Conservation (phyloP, 2,329 filamentous ascomycete genomes). For the Arthrobotrys pseudoclavata region DNA sequence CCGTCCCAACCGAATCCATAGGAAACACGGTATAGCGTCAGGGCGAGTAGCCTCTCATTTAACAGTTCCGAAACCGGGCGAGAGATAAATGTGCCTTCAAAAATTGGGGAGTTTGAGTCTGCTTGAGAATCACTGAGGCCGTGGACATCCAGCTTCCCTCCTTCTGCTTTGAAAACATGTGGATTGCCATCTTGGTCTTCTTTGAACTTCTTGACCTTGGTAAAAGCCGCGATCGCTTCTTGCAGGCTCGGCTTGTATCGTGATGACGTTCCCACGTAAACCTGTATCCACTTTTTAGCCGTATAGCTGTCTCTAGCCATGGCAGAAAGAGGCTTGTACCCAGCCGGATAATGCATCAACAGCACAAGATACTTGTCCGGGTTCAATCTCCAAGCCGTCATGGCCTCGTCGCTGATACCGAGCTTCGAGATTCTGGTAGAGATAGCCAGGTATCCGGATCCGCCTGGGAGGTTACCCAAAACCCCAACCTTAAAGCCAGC, state of each 20-base stretch:
- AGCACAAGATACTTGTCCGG: constrained; percentile 79
- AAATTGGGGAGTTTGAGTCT: constrained; percentile 63
- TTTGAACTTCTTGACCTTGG: constrained; percentile 63
- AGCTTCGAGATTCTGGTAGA: constrained; percentile 79
- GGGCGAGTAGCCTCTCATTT: constrained; percentile 74
- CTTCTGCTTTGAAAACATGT: constrained; percentile 54
- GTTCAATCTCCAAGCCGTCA: constrained; percentile 81
- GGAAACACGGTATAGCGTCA: constrained; percentile 74
- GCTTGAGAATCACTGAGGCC: constrained; percentile 47
- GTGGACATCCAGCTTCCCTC: constrained; percentile 46
- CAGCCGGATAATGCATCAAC: constrained; percentile 75
- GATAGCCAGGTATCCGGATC: constrained; percentile 73
- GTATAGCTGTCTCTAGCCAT: constrained; percentile 68
- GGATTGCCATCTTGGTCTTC: constrained; percentile 57
- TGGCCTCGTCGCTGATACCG: constrained; percentile 78
- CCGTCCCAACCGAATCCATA: constrained; percentile 75
- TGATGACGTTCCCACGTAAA: constrained; percentile 79
- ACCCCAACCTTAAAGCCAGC: constrained; percentile 80
- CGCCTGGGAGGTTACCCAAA: constrained; percentile 67
- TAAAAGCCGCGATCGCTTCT: constrained; percentile 72
- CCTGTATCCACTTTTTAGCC: constrained; percentile 67
- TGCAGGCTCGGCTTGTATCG: constrained; percentile 77
- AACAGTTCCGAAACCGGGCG: constrained; percentile 78
- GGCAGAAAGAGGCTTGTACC: constrained; percentile 74
- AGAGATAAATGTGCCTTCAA: constrained; percentile 78